Percentiles rank a stretch among this genome's conserved stretches.
Conservation (phyloP, 1,284 basidiomycete genomes). For the Ceratobasidium sp. region DNA sequence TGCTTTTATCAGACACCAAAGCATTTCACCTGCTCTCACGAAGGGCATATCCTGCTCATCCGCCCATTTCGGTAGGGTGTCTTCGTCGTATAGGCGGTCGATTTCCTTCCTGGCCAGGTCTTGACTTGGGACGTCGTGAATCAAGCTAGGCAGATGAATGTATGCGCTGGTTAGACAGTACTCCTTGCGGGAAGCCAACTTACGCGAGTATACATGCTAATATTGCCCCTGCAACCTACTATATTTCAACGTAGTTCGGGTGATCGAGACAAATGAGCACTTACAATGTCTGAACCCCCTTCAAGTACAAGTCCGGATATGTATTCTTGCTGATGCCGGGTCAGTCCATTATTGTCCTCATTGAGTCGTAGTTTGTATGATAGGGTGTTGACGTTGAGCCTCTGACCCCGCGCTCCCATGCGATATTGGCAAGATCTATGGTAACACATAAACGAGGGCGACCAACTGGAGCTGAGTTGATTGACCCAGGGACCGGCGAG, state of each 20-base stretch:
- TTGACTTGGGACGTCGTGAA: constrained; percentile 9
- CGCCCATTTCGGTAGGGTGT: constrained; percentile 3
- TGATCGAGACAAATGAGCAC: neutral
- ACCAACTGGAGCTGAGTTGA: neutral
- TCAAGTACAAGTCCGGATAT: constrained; percentile 14
- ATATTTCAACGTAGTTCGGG: neutral
- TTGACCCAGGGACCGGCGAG: neutral
- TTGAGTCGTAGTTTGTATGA: constrained; percentile 6
- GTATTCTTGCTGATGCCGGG: constrained; percentile 15
- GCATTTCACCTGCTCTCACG: constrained; percentile 7
- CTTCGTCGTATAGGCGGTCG: constrained; percentile 12
- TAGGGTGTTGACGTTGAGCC: neutral
- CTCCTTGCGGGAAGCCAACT: too few species aligned
- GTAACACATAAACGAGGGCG: neutral
- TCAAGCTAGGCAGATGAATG: neutral
- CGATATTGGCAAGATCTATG: constrained; percentile 21
- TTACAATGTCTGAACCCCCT: constrained; percentile 20
- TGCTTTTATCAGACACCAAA: neutral
- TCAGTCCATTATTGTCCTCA: constrained; percentile 2
- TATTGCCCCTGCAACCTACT: constrained; percentile 11
- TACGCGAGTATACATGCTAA: constrained; percentile 12
- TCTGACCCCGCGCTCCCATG: constrained; percentile 10
- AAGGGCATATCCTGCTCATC: constrained; percentile 27
- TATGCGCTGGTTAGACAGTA: constrained; percentile 4
- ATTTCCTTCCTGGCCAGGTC: constrained; percentile 6